These are phyloP conservation scores for Gaultheria prostrata DNA, from an alignment of 148 eudicot species.

Conservation along the genomic window DNA sequence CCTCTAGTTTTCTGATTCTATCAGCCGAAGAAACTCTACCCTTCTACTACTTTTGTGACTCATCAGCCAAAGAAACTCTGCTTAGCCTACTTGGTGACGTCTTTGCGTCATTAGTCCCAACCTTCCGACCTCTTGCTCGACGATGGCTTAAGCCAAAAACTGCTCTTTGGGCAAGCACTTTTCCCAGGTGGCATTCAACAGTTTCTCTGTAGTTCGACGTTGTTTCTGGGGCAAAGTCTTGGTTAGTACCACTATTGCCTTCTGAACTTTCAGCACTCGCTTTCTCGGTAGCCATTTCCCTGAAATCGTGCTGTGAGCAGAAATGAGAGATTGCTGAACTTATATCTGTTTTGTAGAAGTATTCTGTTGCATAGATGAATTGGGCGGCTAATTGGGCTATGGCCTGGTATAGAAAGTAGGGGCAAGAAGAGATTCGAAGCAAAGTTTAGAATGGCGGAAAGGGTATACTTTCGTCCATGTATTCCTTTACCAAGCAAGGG, in stretches of 20 bases:
- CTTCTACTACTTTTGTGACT: conserved; percentile 9
- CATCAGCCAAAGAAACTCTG: conserved; percentile 29
- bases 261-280: not conserved
- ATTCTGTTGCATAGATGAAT: not conserved
- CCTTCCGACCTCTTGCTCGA: conserved; percentile 17
- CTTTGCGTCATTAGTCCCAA: conserved; percentile 12
- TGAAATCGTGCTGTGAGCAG: not conserved
- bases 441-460: conserved; percentile 4
- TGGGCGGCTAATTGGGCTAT: not conserved
- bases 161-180: conserved; percentile 25
- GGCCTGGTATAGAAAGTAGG: not conserved
- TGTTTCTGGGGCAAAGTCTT: not conserved
- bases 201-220: not conserved
- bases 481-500: conserved; percentile 4
- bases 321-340: not conserved
- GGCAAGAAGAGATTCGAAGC: conserved; percentile 8
- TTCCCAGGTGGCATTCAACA: conserved; percentile 18
- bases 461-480: not conserved
- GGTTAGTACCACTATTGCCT: not conserved
- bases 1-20: not conserved
- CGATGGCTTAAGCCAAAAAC: conserved; percentile 23
- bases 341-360: not conserved
- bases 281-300: conserved; percentile 15
- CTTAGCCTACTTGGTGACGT: conserved; percentile 29
- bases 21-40: not conserved